phyloP scores from a whole-genome alignment of 2,329 filamentous ascomycete species.

The Aspergillus calidoustus region DNA sequence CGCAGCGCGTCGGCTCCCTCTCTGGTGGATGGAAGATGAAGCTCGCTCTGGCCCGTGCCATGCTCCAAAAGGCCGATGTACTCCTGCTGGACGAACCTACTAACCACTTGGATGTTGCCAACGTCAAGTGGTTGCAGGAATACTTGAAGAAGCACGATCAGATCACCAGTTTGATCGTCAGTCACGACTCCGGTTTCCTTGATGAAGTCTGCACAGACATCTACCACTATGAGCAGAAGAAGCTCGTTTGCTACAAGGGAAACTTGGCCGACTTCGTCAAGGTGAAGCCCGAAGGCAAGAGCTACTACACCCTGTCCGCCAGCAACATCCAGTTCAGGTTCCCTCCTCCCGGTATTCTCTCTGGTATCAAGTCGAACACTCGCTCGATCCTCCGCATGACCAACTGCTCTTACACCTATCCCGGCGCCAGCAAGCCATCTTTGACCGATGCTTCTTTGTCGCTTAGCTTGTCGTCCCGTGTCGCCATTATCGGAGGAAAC shows the following conservation, averaged over 20 bases:
- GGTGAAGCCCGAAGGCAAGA: conserved; percentile 90
- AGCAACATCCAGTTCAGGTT: conserved; percentile 96
- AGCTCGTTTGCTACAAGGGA: conserved; percentile 66
- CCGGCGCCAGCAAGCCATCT: conserved; percentile 85
- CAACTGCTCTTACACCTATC: conserved; percentile 90
- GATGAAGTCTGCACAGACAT: conserved; percentile 98
- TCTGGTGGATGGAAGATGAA: conserved; percentile 99
- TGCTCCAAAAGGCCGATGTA: conserved; percentile 96
- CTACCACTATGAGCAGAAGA: conserved; percentile 99
- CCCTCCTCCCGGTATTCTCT: conserved; percentile 89
- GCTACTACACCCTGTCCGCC: conserved; percentile 93
- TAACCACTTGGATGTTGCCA: conserved; percentile 95
- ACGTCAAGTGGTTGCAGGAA: conserved; percentile 93
- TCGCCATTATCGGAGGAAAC: conserved; percentile 95
- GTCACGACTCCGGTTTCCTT: conserved; percentile 96
- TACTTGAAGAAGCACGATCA: conserved; percentile 96
- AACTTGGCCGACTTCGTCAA: conserved; percentile 73
- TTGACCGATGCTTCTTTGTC: conserved; percentile 84
- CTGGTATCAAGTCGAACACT: conserved; percentile 93
- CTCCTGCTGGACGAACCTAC: conserved; percentile 97
- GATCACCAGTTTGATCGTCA: conserved; percentile 96
- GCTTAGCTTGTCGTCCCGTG: conserved; percentile 84
- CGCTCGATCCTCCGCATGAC: conserved; percentile 94
- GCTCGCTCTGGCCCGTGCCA: conserved; percentile 90
- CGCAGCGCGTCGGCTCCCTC: conserved; percentile 87